Evolutionary conservation across 768 basidiomycete species (phyloP), one percentile per base, ranked within the genome.

Genomic region (Hirschioporus abietinus): DNA sequence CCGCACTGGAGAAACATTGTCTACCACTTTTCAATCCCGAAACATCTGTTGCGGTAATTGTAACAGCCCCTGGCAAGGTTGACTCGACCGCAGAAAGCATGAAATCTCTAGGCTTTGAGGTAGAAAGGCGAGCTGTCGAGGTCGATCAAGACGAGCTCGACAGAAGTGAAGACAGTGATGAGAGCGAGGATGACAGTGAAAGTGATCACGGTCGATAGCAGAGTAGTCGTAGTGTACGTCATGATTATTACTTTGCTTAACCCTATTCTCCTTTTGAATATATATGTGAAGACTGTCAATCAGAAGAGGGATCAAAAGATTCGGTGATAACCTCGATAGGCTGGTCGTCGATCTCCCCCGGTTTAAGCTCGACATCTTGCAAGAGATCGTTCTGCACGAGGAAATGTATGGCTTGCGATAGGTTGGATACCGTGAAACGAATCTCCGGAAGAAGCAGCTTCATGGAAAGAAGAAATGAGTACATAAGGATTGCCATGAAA

Each of bases 361-460:
- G 90, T 60, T 81, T 84, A 27, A 90, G 76, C 75, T 97, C 96
- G 1, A 96, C 93, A 34, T 84, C 85, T 60, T 82, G 79, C 36
- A 98, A 78, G 77, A 96, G 94, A 72, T 95, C 88, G 69, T 98
- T 97, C 68, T 92, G 91, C 0, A 93, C 94, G 20, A 96, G 76
- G 76, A 97, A 98, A 34, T 84, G 87, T 69, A 97, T 92, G 5
- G 92, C 93, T 75, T 98, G 96, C 0, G 95, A 95, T 5, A 98
- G 82, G 75, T 95, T 95, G 1, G 94, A 96, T 4, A 95, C 84
- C 0, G 95, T 96, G 69, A 92, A 82, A 30, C 90, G 86, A 52
- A 96, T 95, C 74, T 96, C 95, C 15, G 90, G 92, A 23, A 90
- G 79, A 5, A 97, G 82, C 15, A 97, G 79, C 92, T 95, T 71